A percentile compares a stretch with the other conserved stretches of the same genome.
Evolutionary conservation across 2,329 filamentous ascomycete genomes (phyloP).

Genomic region (Emmonsiellopsis sp.): DNA sequence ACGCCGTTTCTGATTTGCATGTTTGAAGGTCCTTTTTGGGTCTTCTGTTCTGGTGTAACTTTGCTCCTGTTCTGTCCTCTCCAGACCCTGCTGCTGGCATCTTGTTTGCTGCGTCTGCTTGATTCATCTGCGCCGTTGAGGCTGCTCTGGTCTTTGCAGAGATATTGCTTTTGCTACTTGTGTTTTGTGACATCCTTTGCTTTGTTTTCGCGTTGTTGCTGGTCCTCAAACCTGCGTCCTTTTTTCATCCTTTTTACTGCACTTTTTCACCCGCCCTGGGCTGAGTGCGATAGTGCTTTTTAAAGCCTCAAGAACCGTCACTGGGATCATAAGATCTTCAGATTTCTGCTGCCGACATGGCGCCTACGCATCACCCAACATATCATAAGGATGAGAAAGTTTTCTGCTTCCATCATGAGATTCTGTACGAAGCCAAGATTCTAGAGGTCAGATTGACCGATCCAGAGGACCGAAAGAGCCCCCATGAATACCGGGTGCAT

Average conservation of each 20-base stretch:
- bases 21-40: too few relatives aligned
- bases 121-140: background rate
- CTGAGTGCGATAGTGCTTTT: background rate
- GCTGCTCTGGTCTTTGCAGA: background rate
- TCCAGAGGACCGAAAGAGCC: slow-evolving; percentile 58
- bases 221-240: background rate
- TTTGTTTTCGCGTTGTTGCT: background rate
- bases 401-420: slow-evolving; percentile 92
- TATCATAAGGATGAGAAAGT: slow-evolving; percentile 78
- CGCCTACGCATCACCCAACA: slow-evolving; percentile 42
- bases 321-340: background rate
- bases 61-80: background rate
- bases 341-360: slow-evolving; percentile 39
- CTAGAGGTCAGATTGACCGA: slow-evolving; percentile 63
- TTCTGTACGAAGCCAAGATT: slow-evolving; percentile 96
- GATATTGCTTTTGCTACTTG: background rate
- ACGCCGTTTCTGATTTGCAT: too few relatives aligned
- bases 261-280: background rate
- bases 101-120: background rate
- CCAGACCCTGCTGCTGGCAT: background rate
- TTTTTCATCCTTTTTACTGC: background rate
- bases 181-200: background rate
- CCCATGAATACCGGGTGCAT: slow-evolving; percentile 84
- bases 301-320: background rate
- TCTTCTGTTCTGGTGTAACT: too few relatives aligned